Base-by-base conservation (phyloP, 768 basidiomycete genomes). In the Tricholomella constricta region DNA sequence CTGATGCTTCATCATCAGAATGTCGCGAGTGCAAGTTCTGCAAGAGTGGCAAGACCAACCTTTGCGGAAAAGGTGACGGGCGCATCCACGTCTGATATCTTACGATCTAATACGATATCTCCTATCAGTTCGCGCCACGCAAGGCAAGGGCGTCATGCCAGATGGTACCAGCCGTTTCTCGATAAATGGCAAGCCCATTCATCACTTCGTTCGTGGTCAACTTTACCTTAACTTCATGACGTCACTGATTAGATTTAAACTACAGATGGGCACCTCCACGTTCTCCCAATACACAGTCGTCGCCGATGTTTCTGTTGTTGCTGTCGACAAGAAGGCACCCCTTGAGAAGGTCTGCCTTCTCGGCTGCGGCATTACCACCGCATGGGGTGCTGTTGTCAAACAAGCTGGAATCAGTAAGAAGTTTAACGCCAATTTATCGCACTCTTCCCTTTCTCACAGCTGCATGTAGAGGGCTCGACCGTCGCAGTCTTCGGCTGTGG, bases 201-300 rank as follows among this genome's bases (percentile, higher is more conserved):
- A 86, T 66, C 96, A 98, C 70, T 99, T 99, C 64, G 94, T 96
- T 58, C 59, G 91, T 75, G 6, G 38, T 46, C 22, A 36, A 20
- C 11, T 37, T 14, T 12, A 10, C n/a, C 11, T 19, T 8, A 11
- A 7, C 23, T 41, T 6, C n/a, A 41, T 42, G 44, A 43, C 48
- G 35, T 43, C 36, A 45, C 26, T 54, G 12, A 47, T 23, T 14
- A 20, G 36, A 17, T 9, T 17, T 17, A n/a, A n/a, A 25, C 12
- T n/a, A 12, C 37, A 97, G 94, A 99, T 98, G 97, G 97, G 97
- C 37, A 93, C 89, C 23, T 98, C 96, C 27, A 96, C 97, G 2
- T 99, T 99, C 78, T 97, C 96, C n/a, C 95, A 98, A 69, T 99
- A 98, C 78, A 97, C 97, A 7, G 97, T 99, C 54, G 94, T 99